A percentile compares a stretch with the other conserved stretches of the same genome.
Evolutionary conservation across 176 grass and related monocot species (phyloP).

Genomic region (Tuctoria greenei): DNA sequence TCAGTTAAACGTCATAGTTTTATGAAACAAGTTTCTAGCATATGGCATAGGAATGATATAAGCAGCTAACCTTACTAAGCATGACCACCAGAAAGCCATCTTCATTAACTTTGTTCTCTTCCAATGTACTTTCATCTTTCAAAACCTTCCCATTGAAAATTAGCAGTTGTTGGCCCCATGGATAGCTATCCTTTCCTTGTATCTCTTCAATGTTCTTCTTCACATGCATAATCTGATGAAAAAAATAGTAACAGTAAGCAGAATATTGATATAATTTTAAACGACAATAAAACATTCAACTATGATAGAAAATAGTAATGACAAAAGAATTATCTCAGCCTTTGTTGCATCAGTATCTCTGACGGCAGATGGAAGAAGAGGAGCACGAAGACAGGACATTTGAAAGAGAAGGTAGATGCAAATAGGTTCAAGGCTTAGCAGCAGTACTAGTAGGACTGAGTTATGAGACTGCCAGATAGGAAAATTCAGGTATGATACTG

Average conservation of each 20-base stretch:
- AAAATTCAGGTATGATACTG: background rate
- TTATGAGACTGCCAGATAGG: background rate
- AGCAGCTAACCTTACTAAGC: constrained; percentile 70
- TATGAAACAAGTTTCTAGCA: background rate
- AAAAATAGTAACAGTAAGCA: constrained; percentile 9
- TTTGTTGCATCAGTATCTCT: background rate
- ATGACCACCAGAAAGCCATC: constrained; percentile 85
- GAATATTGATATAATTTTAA: constrained; percentile 20
- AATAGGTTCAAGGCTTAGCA: background rate
- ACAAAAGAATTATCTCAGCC: background rate
- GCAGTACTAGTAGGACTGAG: background rate
- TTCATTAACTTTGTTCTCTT: constrained; percentile 86
- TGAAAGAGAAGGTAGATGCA: background rate
- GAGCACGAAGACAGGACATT: background rate
- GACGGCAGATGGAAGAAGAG: background rate
- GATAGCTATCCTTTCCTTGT: constrained; percentile 87
- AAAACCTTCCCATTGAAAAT: constrained; percentile 89
- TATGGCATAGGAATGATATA: background rate
- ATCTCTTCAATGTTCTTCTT: constrained; percentile 92
- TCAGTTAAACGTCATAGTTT: background rate
- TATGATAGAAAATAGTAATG: constrained; percentile 25
- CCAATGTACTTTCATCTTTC: constrained; percentile 92
- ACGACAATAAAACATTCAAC: background rate
- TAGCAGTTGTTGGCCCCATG: constrained; percentile 83
- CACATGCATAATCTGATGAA: constrained; percentile 77